Conservation (phyloP, 176 grass and related monocot species). For the Lolium rigidum region DNA sequence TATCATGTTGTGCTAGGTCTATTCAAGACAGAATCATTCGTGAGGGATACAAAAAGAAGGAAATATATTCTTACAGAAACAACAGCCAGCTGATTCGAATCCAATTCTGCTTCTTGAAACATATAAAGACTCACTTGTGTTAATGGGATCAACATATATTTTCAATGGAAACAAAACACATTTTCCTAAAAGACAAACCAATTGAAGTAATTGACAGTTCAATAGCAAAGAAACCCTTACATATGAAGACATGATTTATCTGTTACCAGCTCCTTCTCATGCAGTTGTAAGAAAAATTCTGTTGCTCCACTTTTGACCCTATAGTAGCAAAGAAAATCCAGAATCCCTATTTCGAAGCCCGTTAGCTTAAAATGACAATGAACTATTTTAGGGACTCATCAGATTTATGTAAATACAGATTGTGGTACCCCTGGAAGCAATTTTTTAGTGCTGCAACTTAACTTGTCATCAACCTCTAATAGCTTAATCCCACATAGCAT, state of each 20-base stretch:
- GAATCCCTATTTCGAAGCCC: neutral
- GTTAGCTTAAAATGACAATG: neutral
- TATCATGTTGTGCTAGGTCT: conserved; percentile 6
- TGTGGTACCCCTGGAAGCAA: neutral
- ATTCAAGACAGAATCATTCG: conserved; percentile 17
- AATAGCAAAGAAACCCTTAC: conserved; percentile 61
- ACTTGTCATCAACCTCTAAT: too few relatives aligned
- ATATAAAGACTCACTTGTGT: neutral
- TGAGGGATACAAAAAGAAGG: neutral
- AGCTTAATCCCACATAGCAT: too few relatives aligned
- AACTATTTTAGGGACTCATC: neutral
- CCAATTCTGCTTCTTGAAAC: too few relatives aligned
- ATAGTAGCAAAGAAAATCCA: conserved; percentile 40
- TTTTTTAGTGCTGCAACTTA: neutral
- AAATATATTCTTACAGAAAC: conserved; percentile 65
- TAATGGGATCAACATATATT: conserved; percentile 8
- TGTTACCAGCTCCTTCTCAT: conserved; percentile 85
- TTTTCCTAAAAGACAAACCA: neutral
- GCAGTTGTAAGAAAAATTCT: conserved; percentile 82
- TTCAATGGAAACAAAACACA: neutral
- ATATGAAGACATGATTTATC: conserved; percentile 81
- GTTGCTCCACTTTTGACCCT: conserved; percentile 77
- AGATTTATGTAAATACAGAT: neutral
- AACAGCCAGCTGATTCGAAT: conserved; percentile 71
- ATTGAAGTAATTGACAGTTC: neutral